phyloP scores from a whole-genome alignment of 192 early-diverging fungal genomes.

The Oehlia diaphana region DNA sequence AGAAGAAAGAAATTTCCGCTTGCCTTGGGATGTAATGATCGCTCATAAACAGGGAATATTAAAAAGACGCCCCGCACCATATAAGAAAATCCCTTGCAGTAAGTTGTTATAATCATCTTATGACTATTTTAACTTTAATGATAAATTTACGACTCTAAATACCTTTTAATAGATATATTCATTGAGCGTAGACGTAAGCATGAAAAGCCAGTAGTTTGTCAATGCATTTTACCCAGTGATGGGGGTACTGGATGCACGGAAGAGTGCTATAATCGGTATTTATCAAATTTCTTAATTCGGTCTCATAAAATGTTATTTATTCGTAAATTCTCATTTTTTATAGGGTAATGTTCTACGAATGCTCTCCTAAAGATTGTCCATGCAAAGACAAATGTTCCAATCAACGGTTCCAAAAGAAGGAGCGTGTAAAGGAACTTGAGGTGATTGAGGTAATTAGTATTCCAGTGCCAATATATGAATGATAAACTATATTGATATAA shows the following conservation, averaged over 20 bases:
- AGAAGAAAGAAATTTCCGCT: slow-evolving; percentile 56
- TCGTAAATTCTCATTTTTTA: background rate
- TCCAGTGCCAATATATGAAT: background rate
- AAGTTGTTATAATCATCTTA: slow-evolving; percentile 19
- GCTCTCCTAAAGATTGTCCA: slow-evolving; percentile 64
- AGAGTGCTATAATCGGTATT: slow-evolving; percentile 71
- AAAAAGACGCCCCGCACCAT: slow-evolving; percentile 45
- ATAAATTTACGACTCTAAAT: background rate
- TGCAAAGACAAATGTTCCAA: slow-evolving; percentile 71
- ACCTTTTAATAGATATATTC: slow-evolving; percentile 62
- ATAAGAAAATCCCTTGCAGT: slow-evolving; percentile 59
- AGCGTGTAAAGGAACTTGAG: slow-evolving; percentile 51
- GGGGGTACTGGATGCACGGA: slow-evolving; percentile 62
- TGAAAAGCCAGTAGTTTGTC: slow-evolving; percentile 54
- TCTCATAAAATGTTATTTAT: background rate
- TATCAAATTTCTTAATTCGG: background rate
- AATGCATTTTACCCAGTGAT: slow-evolving; percentile 56
- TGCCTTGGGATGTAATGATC: slow-evolving; percentile 66
- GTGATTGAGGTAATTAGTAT: slow-evolving; percentile 59
- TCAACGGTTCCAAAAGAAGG: slow-evolving; percentile 67
- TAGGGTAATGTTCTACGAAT: slow-evolving; percentile 75
- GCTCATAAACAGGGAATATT: slow-evolving; percentile 41
- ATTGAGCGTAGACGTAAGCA: slow-evolving; percentile 68
- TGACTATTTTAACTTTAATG: background rate
- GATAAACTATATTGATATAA: background rate